Evolutionary conservation across 495 filamentous ascomycete genomes (phyloP).

Genomic region (Letharia columbiana): DNA sequence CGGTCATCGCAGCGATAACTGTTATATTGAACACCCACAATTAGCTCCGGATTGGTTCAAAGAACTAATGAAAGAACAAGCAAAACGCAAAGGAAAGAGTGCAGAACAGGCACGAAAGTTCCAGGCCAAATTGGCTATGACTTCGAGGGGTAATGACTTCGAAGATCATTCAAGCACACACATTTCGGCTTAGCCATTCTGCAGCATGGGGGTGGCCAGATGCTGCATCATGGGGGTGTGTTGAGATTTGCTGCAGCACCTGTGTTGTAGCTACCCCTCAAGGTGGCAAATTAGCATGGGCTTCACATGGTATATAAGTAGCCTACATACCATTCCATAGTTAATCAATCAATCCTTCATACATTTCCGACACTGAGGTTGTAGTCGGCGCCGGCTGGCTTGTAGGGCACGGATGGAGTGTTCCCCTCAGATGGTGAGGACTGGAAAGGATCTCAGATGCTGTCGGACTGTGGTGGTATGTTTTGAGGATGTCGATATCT

Average conservation of each 20-base stretch:
- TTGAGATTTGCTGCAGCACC: too few species aligned
- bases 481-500: too few species aligned
- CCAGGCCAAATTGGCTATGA: neutral
- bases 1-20: neutral
- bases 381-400: neutral
- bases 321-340: too few species aligned
- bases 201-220: neutral
- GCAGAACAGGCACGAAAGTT: neutral
- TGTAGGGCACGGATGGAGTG: neutral
- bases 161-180: neutral
- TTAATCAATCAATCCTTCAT: too few species aligned
- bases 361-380: neutral
- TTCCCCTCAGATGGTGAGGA: neutral
- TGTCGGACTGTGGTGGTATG: constrained; percentile 5
- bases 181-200: neutral
- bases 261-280: too few species aligned
- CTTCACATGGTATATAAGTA: too few species aligned
- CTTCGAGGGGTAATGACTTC: neutral
- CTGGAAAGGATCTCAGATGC: neutral
- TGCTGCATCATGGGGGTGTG: too few species aligned
- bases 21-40: neutral
- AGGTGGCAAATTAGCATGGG: too few species aligned
- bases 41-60: neutral
- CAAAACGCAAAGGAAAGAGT: neutral
- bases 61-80: neutral